Conservation (phyloP, 768 basidiomycete species). For the Daedaleopsis sinensis region DNA sequence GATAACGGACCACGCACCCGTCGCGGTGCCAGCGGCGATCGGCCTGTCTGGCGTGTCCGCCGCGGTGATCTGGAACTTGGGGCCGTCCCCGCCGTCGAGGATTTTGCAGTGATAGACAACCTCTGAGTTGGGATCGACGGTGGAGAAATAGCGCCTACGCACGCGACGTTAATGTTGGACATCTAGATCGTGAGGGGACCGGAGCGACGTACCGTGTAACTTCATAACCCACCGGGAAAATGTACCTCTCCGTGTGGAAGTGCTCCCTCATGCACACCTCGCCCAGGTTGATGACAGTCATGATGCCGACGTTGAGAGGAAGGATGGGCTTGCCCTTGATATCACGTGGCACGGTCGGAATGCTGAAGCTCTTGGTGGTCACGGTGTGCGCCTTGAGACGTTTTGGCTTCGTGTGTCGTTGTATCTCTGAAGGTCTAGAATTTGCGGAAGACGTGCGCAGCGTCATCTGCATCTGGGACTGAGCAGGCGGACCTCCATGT, state of each 20-base stretch:
- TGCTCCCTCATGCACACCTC: constrained; percentile 81
- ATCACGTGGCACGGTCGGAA: constrained; percentile 80
- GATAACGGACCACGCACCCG: constrained; percentile 84
- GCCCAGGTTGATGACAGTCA: constrained; percentile 78
- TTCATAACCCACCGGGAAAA: constrained; percentile 87
- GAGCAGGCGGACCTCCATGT: constrained; percentile 22
- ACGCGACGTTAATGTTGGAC: constrained; percentile 4
- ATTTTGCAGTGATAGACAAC: constrained; percentile 84
- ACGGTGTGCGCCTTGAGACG: constrained; percentile 81
- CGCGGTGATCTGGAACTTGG: constrained; percentile 83
- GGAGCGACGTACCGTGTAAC: constrained; percentile 61
- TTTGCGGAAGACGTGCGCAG: constrained; percentile 28
- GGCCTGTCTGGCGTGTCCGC: constrained; percentile 71
- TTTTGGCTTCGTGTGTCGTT: constrained; percentile 68
- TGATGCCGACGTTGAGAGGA: constrained; percentile 84
- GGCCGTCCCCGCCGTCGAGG: constrained; percentile 81
- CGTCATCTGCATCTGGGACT: constrained; percentile 35
- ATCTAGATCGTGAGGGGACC: constrained; percentile 2
- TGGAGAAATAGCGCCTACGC: constrained; percentile 76
- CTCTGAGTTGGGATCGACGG: constrained; percentile 63
- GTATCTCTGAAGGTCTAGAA: constrained; percentile 33
- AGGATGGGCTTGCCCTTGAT: constrained; percentile 70
- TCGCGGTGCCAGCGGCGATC: constrained; percentile 84
- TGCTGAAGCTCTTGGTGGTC: constrained; percentile 73
- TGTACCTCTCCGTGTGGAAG: constrained; percentile 87